phyloP scores from a whole-genome alignment of 345 rosid genomes.

The Rhodomyrtus tomentosa region DNA sequence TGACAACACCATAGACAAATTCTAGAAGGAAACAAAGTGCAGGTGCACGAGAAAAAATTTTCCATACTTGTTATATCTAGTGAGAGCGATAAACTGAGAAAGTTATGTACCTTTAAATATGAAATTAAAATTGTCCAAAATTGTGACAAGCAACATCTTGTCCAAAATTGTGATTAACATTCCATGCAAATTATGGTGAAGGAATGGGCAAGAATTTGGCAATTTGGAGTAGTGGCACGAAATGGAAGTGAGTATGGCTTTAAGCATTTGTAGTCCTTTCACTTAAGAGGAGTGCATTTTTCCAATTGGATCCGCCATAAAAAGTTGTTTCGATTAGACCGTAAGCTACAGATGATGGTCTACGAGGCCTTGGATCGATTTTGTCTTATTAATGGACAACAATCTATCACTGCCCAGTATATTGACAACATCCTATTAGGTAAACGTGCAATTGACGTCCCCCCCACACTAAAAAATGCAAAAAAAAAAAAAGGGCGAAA shows the following conservation, averaged over 20 bases:
- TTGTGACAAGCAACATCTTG: neutral
- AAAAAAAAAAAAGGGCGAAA: neutral
- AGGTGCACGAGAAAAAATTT: neutral
- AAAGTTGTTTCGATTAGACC: neutral
- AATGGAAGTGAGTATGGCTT: neutral
- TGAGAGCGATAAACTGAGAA: neutral
- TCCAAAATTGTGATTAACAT: neutral
- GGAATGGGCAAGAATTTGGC: neutral
- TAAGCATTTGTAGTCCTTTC: neutral
- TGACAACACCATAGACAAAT: neutral
- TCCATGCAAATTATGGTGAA: neutral
- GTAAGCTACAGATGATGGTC: neutral
- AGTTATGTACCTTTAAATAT: neutral
- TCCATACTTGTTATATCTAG: neutral
- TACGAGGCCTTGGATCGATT: neutral
- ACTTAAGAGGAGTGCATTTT: neutral
- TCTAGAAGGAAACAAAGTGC: neutral
- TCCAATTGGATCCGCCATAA: neutral
- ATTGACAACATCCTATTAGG: neutral
- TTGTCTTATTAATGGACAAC: neutral
- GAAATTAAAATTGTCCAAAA: neutral
- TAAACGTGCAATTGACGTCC: neutral
- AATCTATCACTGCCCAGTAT: neutral
- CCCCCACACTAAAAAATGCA: neutral
- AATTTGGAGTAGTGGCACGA: neutral